A percentile compares a stretch with the other conserved stretches of the same genome.
These are phyloP conservation scores for Cucurbita argyrosperma DNA, from an alignment of 306 rosid genomes.

Conservation along the genomic window DNA sequence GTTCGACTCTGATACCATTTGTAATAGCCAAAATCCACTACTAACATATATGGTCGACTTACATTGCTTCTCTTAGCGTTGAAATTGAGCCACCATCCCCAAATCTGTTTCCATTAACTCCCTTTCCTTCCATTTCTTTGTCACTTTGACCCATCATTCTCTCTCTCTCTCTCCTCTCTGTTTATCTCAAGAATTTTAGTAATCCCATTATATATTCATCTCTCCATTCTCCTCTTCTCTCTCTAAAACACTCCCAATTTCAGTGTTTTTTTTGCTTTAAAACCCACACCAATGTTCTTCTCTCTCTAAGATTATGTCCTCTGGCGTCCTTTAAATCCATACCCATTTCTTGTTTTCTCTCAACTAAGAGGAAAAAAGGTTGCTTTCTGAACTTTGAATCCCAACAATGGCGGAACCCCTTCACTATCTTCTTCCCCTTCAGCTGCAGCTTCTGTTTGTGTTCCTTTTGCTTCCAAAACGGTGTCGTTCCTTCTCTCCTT, in stretches of 20 bases:
- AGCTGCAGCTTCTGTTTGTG: constrained; percentile 18
- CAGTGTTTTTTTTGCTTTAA: no score
- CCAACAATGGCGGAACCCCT: constrained; percentile 52
- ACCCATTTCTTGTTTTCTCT: constrained; percentile 1
- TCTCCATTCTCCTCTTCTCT: not conserved
- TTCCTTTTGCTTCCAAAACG: constrained; percentile 26
- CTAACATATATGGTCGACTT: no score
- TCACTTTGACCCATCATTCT: constrained; percentile 5
- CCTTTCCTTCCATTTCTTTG: not conserved
- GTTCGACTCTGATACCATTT: no score
- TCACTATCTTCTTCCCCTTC: constrained; percentile 55
- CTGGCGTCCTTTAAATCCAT: not conserved
- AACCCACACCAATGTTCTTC: not conserved
- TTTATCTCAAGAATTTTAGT: not conserved
- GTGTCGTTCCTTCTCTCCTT: constrained; percentile 36
- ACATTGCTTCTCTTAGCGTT: no score
- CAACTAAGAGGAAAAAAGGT: not conserved
- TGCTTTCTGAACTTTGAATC: constrained; percentile 9
- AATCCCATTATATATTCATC: not conserved
- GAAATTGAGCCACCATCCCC: not conserved
- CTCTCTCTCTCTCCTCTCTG: not conserved
- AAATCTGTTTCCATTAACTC: not conserved
- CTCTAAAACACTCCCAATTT: not conserved
- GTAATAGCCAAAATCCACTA: no score
- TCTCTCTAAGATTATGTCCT: not conserved